Evolutionary conservation across 306 rosid genomes (phyloP).

Genomic region (Senna siamea): DNA sequence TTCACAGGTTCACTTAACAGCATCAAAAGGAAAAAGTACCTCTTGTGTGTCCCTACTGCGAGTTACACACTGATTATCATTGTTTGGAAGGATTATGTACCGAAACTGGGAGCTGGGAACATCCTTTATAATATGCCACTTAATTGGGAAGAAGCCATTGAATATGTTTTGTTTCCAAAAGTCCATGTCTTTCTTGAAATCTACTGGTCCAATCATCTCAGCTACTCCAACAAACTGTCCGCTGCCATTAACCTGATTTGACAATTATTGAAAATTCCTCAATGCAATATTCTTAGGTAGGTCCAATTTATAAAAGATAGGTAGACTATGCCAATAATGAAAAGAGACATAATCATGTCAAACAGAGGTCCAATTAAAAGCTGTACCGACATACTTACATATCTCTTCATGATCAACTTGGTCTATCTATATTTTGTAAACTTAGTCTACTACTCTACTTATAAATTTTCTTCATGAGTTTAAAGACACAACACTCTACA

Average conservation of each 20-base stretch:
- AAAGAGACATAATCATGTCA: background rate
- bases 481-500: background rate
- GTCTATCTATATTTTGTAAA: background rate
- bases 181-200: conserved; percentile 73
- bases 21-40: conserved; percentile 53
- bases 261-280: background rate
- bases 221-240: conserved; percentile 89
- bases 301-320: background rate
- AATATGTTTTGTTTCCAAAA: conserved; percentile 82
- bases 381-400: background rate
- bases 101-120: conserved; percentile 67
- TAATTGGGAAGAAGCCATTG: conserved; percentile 84
- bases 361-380: background rate
- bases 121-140: conserved; percentile 83
- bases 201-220: conserved; percentile 81
- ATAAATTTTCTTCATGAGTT: background rate
- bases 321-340: background rate
- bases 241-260: conserved; percentile 76
- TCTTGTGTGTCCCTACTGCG: conserved; percentile 88
- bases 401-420: background rate
- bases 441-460: background rate
- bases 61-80: conserved; percentile 75
- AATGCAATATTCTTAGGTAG: background rate
- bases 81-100: conserved; percentile 68
- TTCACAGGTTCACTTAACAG: background rate